These are phyloP conservation scores for Elymus sibiricus DNA, from an alignment of 176 grass and related monocot genomes.

Conservation along the genomic window DNA sequence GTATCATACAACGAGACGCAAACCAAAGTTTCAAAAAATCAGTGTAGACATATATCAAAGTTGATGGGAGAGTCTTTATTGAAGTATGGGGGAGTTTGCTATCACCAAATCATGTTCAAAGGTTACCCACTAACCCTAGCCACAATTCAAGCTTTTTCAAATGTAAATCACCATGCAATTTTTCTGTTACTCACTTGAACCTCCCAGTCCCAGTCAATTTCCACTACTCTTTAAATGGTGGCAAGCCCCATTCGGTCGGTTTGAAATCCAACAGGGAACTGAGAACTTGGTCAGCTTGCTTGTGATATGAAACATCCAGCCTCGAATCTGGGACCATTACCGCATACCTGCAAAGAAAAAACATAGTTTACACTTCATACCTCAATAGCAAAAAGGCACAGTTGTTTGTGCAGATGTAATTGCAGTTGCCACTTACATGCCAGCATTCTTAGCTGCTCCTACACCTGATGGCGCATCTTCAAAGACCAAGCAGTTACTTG, in stretches of 20 bases:
- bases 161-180: neutral
- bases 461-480: slow-evolving; percentile 92
- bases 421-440: slow-evolving; percentile 58
- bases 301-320: slow-evolving; percentile 80
- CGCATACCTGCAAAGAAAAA: slow-evolving; percentile 50
- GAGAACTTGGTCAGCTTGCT: slow-evolving; percentile 84
- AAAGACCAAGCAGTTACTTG: slow-evolving; percentile 77
- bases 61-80: slow-evolving; percentile 4
- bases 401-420: neutral
- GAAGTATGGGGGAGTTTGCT: neutral
- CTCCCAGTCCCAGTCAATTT: neutral
- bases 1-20: neutral
- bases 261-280: slow-evolving; percentile 69
- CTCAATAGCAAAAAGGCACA: neutral
- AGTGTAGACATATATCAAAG: neutral
- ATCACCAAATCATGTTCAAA: slow-evolving; percentile 22
- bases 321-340: slow-evolving; percentile 83
- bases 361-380: neutral
- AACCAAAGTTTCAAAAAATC: neutral
- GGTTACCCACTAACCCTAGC: neutral
- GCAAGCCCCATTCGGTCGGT: slow-evolving; percentile 69
- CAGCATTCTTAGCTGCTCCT: slow-evolving; percentile 83
- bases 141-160: neutral
- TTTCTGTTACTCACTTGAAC: neutral
- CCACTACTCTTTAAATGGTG: slow-evolving; percentile 53